A percentile compares a stretch with the other conserved stretches of the same genome.
Conservation (phyloP, 345 rosid genomes). For the Camelina hispida region DNA sequence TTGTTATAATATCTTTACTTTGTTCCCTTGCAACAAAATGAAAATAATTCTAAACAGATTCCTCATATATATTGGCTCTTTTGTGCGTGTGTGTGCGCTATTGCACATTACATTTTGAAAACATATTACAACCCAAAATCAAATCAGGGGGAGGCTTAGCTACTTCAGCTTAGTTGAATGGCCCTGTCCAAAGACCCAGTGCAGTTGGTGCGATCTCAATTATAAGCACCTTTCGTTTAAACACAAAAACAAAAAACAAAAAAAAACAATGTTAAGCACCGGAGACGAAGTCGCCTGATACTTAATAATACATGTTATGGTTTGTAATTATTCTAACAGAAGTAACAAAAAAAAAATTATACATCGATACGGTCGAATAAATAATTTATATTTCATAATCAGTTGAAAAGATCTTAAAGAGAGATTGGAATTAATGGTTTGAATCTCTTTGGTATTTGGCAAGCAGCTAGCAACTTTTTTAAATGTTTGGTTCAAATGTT, state of each 20-base stretch:
- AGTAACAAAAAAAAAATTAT: no score
- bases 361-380: no score
- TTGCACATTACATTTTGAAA: background rate
- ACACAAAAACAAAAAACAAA: no score
- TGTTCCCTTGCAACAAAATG: background rate
- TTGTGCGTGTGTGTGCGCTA: background rate
- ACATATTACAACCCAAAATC: background rate
- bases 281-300: background rate
- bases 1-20: no score
- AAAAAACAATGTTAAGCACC: no score
- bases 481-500: slow-evolving; percentile 1
- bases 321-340: background rate
- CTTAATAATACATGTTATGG: background rate
- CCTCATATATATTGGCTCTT: background rate
- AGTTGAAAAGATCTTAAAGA: background rate
- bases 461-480: background rate
- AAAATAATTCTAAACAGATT: no score
- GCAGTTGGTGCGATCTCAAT: background rate
- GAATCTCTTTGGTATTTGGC: background rate
- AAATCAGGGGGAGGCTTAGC: background rate
- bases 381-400: background rate
- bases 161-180: background rate
- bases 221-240: background rate
- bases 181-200: background rate
- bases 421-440: background rate